Conservation (phyloP, 1,284 basidiomycete species). For the Cryptococcus floricola region DNA sequence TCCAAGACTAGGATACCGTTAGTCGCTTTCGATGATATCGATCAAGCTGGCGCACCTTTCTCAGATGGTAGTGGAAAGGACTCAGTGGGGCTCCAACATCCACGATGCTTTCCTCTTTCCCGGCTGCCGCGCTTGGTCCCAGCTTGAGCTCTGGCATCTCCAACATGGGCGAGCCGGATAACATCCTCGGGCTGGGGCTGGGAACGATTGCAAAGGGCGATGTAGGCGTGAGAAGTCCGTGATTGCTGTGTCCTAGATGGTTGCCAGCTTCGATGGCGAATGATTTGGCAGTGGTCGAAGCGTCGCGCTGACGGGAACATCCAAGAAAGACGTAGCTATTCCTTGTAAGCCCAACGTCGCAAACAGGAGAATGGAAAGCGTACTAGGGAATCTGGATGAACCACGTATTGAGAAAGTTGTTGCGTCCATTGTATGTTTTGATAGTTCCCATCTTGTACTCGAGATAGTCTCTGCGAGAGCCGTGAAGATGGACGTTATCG, state of each 20-base stretch:
- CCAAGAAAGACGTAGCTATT: conserved; percentile 69
- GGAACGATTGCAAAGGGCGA: conserved; percentile 50
- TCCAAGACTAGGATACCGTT: conserved; percentile 52
- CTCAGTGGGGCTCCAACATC: conserved; percentile 61
- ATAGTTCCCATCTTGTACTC: conserved; percentile 78
- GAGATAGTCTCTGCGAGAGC: conserved; percentile 67
- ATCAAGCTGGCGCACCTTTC: conserved; percentile 51
- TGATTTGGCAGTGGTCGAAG: conserved; percentile 59
- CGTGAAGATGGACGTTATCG: conserved; percentile 69
- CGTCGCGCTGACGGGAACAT: conserved; percentile 63
- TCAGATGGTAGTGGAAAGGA: conserved; percentile 71
- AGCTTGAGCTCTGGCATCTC: conserved; percentile 48
- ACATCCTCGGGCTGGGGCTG: conserved; percentile 30
- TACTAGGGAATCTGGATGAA: conserved; percentile 60
- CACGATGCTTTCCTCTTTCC: conserved; percentile 51
- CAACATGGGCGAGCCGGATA: conserved; percentile 24
- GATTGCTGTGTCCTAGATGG: conserved; percentile 53
- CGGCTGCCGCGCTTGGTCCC: conserved; percentile 40
- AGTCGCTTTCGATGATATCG: neutral
- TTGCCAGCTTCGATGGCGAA: conserved; percentile 72
- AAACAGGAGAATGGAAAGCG: neutral
- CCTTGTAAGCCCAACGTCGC: neutral
- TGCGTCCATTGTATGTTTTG: conserved; percentile 69
- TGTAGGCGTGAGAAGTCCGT: conserved; percentile 50
- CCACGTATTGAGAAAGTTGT: conserved; percentile 65